Base-by-base conservation (phyloP, 371 early-diverging fungal genomes). In the Rhizopus arrhizus region DNA sequence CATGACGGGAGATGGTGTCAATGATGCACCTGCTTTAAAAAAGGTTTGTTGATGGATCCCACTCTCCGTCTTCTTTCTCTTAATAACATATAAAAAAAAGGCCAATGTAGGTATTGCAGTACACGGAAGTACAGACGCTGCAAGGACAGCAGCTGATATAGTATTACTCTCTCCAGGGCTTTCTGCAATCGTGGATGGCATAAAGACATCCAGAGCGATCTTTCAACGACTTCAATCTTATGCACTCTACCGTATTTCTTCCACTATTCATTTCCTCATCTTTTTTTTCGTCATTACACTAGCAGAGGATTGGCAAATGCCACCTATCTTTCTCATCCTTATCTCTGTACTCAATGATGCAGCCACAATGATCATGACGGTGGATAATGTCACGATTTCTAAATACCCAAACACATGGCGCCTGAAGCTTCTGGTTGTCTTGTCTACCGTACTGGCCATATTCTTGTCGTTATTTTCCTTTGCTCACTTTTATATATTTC, bases 131-230 rank as follows among this genome's bases (percentile, higher is more conserved):
- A 95, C 96, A 7, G 97, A 96, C 68, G 95, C 95, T 5, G 95
- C 95, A 22, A 86, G 96, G 33, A 88, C 92, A 2, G 96, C 96
- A 6, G 88, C 95, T 13, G 96, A 97, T 75, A 94, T 96, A 69
- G 95, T 97, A 5, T 69, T 97, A 53, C 66, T 93, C n/a, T 88
- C 92, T 16, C 86, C 91, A 3, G 94, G 95, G 28, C 82, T 96
- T 29, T 85, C 91, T 34, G 91, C 95, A 0, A 95, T 95, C 61
- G 89, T 93, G 41, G 92, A 93, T 64, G 95, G 92, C 32, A 85
- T 95, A 61, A 70, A 83, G 47, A 83, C 90, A 10, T 92, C 93
- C 10, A 87, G 95, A 56, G 88, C 90, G 33, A 95, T 95, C 60
- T 95, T 95, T 73, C 95, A 95, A 66, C 88, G 95, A 51, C 87